Percentiles rank a stretch among this genome's conserved stretches.
phyloP scores from a whole-genome alignment of 208 protist species.

The Porcisia hertigi region DNA sequence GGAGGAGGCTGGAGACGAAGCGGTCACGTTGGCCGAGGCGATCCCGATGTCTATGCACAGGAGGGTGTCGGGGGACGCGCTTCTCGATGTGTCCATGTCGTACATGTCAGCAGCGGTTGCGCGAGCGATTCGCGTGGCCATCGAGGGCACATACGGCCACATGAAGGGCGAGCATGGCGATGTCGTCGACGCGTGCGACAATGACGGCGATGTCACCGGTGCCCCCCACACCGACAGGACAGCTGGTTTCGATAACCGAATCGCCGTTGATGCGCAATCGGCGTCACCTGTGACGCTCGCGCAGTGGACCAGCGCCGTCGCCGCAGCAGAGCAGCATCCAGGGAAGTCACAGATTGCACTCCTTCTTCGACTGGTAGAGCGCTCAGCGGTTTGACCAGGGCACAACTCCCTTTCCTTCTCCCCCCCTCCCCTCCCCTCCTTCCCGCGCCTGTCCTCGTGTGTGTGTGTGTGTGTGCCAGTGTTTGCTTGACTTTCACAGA shows the following conservation, averaged over 20 bases:
- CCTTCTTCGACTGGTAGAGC: constrained; percentile 22
- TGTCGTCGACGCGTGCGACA: not conserved
- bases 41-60: not conserved
- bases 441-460: not conserved
- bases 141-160: not conserved
- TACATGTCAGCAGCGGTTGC: constrained; percentile 27
- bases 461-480: not conserved
- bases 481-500: not conserved
- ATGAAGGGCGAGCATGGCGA: not conserved
- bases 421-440: not conserved
- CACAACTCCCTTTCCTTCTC: not conserved
- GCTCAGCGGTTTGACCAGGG: constrained; percentile 10
- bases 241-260: not conserved
- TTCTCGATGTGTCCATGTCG: constrained; percentile 20
- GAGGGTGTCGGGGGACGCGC: not conserved
- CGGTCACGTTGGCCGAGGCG: not conserved
- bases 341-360: not conserved
- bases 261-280: not conserved
- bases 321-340: constrained; percentile 14
- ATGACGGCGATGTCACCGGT: not conserved
- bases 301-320: constrained; percentile 17
- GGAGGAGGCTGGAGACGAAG: not conserved
- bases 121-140: constrained; percentile 10
- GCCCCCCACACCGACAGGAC: not conserved
- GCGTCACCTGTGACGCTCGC: constrained; percentile 10